A percentile compares a stretch with the other conserved stretches of the same genome.
Conservation (phyloP, 176 grass and related monocot genomes). For the Aegilops speltoides region DNA sequence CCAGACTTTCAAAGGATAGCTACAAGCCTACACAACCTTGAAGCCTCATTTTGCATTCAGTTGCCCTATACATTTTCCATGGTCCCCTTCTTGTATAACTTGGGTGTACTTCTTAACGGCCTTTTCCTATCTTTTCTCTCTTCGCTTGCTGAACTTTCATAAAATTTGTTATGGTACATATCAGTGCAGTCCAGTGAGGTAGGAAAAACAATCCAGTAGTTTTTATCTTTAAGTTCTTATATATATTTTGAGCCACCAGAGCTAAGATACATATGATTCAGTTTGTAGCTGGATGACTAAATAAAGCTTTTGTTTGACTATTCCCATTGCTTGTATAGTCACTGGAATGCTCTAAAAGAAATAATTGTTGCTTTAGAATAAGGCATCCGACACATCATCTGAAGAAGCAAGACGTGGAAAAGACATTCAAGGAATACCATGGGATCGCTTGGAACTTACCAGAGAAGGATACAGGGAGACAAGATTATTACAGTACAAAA, state of each 20-base stretch:
- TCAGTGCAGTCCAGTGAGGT: neutral
- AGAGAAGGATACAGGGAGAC: constrained; percentile 63
- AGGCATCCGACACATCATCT: constrained; percentile 49
- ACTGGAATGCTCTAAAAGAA: neutral
- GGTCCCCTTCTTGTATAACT: neutral
- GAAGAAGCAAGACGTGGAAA: constrained; percentile 72
- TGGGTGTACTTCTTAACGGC: neutral
- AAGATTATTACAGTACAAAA: constrained; percentile 72
- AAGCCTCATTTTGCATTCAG: neutral
- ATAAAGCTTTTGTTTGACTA: constrained; percentile 2
- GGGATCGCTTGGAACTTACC: constrained; percentile 53
- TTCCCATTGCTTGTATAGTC: neutral
- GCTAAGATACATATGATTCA: neutral
- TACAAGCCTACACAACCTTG: neutral
- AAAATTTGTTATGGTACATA: neutral
- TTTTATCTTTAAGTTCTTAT: neutral
- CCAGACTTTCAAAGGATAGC: neutral
- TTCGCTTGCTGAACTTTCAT: neutral
- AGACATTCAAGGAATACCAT: constrained; percentile 95
- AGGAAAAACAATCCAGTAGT: neutral
- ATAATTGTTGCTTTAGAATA: constrained; percentile 41
- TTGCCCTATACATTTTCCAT: neutral
- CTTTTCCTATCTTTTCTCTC: neutral
- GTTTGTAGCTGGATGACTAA: neutral
- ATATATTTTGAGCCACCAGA: neutral